Conservation (phyloP, 306 rosid species). For the Hylodesmum podocarpum region DNA sequence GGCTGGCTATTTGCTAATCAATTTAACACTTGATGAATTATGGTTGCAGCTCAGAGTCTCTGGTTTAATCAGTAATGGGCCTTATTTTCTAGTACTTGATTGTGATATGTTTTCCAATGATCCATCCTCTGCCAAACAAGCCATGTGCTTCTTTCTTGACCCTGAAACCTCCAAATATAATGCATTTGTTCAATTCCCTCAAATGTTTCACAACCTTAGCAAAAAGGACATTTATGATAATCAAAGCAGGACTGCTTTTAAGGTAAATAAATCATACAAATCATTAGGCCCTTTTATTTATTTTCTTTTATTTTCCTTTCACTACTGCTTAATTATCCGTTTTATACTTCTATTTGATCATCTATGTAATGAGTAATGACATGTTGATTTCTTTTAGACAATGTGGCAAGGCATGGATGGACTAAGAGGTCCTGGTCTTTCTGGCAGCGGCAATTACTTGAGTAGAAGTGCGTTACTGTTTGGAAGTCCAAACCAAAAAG, state of each 20-base stretch:
- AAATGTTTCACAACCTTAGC: constrained; percentile 50
- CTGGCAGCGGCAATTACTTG: constrained; percentile 54
- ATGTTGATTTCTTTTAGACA: constrained; percentile 28
- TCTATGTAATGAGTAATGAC: neutral
- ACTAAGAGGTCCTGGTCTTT: constrained; percentile 47
- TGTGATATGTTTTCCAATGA: constrained; percentile 74
- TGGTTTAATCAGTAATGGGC: constrained; percentile 57
- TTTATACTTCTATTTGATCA: neutral
- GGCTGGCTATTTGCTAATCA: neutral
- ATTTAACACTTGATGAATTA: neutral
- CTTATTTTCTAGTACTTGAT: constrained; percentile 54
- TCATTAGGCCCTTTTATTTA: neutral
- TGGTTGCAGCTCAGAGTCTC: constrained; percentile 59
- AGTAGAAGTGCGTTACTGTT: constrained; percentile 39
- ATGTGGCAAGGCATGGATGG: constrained; percentile 63
- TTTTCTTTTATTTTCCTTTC: neutral
- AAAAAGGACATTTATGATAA: constrained; percentile 52
- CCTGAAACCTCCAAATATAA: constrained; percentile 31
- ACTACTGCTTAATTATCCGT: neutral
- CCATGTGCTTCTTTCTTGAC: constrained; percentile 75
- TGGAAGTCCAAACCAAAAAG: constrained; percentile 43
- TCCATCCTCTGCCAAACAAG: constrained; percentile 65
- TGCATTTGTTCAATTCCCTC: constrained; percentile 59
- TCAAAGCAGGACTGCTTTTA: constrained; percentile 44
- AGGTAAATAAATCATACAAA: constrained; percentile 32